These are phyloP conservation scores for Nepenthes alata DNA, from an alignment of 179 eudicot species.

Conservation along the genomic window DNA sequence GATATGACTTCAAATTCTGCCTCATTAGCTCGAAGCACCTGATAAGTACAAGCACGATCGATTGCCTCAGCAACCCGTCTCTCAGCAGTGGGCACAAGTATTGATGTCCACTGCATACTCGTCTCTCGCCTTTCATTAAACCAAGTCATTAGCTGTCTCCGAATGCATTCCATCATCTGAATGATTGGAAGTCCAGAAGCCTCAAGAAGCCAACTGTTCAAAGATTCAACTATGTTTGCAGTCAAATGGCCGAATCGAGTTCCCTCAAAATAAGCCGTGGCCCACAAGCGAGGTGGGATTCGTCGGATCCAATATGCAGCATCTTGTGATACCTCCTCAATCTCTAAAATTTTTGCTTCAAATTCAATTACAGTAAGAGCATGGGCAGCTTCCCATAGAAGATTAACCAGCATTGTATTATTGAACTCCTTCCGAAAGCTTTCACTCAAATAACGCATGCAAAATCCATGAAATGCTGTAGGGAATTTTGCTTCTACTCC, in stretches of 20 bases:
- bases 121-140: conserved; percentile 49
- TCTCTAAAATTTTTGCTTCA: conserved; percentile 57
- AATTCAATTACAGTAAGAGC: conserved; percentile 63
- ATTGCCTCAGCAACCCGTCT: conserved; percentile 59
- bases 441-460: conserved; percentile 68
- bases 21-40: conserved; percentile 80
- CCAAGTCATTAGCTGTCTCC: conserved; percentile 67
- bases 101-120: conserved; percentile 54
- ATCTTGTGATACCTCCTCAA: conserved; percentile 57
- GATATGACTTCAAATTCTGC: conserved; percentile 81
- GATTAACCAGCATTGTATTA: conserved; percentile 48
- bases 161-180: conserved; percentile 80
- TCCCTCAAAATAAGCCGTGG: conserved; percentile 86
- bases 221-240: conserved; percentile 45
- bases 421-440: conserved; percentile 75
- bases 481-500: conserved; percentile 88
- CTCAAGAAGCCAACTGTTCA: conserved; percentile 68
- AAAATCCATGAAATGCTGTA: conserved; percentile 81
- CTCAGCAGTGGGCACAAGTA: conserved; percentile 76
- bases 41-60: conserved; percentile 53
- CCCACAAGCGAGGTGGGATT: conserved; percentile 74
- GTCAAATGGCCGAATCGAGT: conserved; percentile 78
- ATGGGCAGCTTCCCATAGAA: conserved; percentile 82
- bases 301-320: conserved; percentile 58
- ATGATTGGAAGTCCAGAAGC: conserved; percentile 79